These are phyloP conservation scores for Leccinum uliginosum DNA, from an alignment of 768 basidiomycete species.

Conservation along the genomic window DNA sequence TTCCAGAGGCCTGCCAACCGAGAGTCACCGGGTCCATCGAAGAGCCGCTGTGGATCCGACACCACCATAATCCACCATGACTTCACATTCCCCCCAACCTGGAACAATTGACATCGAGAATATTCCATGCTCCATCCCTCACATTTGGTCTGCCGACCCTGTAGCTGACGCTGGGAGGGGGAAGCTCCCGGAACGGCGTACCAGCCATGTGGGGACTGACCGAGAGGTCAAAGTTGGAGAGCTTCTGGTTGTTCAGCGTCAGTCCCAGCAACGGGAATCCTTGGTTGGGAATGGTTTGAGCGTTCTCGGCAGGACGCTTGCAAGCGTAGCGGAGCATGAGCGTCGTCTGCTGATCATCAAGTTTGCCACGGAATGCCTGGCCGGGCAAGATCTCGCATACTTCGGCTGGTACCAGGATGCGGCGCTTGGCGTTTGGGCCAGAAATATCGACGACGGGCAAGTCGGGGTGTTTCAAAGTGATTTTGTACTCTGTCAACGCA, in stretches of 20 bases:
- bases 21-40: conserved; percentile 34
- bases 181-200: conserved; percentile 62
- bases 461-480: conserved; percentile 44
- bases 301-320: conserved; percentile 57
- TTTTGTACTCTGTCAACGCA: conserved; percentile 49
- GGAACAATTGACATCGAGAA: conserved; percentile 68
- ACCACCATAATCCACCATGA: conserved; percentile 70
- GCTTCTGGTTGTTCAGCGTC: conserved; percentile 32
- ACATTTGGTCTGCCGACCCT: conserved; percentile 39
- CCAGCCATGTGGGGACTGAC: conserved; percentile 57
- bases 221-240: conserved; percentile 54
- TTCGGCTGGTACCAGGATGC: conserved; percentile 59
- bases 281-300: conserved; percentile 49
- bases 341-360: conserved; percentile 56
- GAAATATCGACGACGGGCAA: conserved; percentile 56
- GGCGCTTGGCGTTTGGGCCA: conserved; percentile 26
- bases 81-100: conserved; percentile 43
- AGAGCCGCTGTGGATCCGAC: conserved; percentile 39
- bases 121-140: conserved; percentile 71
- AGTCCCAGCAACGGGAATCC: conserved; percentile 59
- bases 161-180: conserved; percentile 56
- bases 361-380: conserved; percentile 56
- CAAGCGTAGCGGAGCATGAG: conserved; percentile 71
- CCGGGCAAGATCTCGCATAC: conserved; percentile 61
- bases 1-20: conserved; percentile 40